Evolutionary conservation across 305 asterid species (phyloP).

Genomic region (Ilex paraguariensis): DNA sequence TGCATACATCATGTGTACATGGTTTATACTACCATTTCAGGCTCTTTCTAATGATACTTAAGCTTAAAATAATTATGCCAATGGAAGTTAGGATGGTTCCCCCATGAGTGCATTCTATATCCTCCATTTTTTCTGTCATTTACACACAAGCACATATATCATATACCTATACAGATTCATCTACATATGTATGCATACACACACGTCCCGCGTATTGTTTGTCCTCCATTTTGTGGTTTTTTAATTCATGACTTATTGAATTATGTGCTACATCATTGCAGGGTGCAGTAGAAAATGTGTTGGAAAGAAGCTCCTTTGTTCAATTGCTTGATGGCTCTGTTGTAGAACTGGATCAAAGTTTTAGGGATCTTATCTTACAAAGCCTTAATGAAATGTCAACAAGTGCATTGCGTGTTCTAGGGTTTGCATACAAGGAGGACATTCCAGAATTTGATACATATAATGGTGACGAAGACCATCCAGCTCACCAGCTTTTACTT

Average conservation of each 20-base stretch:
- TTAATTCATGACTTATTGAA: conserved; percentile 12
- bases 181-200: no score
- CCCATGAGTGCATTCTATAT: no score
- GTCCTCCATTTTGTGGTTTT: no score
- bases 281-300: conserved; percentile 89
- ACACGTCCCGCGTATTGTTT: no score
- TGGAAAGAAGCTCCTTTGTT: conserved; percentile 77
- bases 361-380: conserved; percentile 41
- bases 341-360: conserved; percentile 47
- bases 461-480: conserved; percentile 93
- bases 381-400: conserved; percentile 74
- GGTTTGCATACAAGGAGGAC: conserved; percentile 79
- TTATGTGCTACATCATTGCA: conserved; percentile 21
- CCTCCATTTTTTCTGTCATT: conserved; percentile 2
- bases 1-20: no score
- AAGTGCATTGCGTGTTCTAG: conserved; percentile 76
- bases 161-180: no score
- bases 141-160: no score
- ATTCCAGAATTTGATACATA: conserved; percentile 68
- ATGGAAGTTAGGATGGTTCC: no score
- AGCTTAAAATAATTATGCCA: no score
- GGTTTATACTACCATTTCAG: no score
- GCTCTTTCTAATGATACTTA: no score
- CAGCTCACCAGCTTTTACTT: conserved; percentile 74
- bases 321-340: conserved; percentile 81